These are phyloP conservation scores for Solanum arcanum DNA, from an alignment of 257 asterid genomes.

Conservation along the genomic window DNA sequence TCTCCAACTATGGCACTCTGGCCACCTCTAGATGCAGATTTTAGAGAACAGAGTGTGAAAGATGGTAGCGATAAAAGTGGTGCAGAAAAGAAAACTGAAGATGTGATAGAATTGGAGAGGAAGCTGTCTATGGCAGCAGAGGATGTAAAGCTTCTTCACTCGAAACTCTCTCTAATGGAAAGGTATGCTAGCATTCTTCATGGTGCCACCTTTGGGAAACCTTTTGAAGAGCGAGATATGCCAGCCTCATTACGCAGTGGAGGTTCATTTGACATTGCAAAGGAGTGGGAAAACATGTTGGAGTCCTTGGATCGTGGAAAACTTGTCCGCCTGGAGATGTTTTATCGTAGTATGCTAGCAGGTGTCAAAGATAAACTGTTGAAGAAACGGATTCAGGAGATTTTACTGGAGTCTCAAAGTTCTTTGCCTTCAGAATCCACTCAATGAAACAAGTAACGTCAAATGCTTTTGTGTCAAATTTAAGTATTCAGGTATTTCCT, in stretches of 20 bases:
- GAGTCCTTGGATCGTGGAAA: constrained; percentile 56
- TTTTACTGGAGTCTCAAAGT: constrained; percentile 43
- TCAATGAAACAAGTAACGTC: neutral
- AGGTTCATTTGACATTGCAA: constrained; percentile 47
- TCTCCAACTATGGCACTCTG: constrained; percentile 48
- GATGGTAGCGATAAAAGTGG: neutral
- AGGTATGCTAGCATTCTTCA: constrained; percentile 72
- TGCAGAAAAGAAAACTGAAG: constrained; percentile 23
- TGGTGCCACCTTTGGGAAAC: constrained; percentile 68
- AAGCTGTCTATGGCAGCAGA: constrained; percentile 39
- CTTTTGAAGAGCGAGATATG: constrained; percentile 56
- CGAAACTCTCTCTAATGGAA: constrained; percentile 45
- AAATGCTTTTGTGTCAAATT: neutral
- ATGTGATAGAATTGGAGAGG: constrained; percentile 32
- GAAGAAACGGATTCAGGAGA: constrained; percentile 62
- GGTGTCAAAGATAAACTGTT: constrained; percentile 74
- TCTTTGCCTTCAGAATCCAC: constrained; percentile 6
- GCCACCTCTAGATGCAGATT: constrained; percentile 50
- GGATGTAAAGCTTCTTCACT: constrained; percentile 51
- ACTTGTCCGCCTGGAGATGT: constrained; percentile 56
- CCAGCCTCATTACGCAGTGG: constrained; percentile 32
- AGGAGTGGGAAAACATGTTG: constrained; percentile 82
- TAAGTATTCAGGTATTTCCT: neutral
- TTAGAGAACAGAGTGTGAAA: constrained; percentile 4
- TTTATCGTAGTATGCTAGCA: constrained; percentile 59